Evolutionary conservation across 2,329 filamentous ascomycete species (phyloP), one percentile per base, ranked within the genome.

Genomic region (Fusarium sp.): DNA sequence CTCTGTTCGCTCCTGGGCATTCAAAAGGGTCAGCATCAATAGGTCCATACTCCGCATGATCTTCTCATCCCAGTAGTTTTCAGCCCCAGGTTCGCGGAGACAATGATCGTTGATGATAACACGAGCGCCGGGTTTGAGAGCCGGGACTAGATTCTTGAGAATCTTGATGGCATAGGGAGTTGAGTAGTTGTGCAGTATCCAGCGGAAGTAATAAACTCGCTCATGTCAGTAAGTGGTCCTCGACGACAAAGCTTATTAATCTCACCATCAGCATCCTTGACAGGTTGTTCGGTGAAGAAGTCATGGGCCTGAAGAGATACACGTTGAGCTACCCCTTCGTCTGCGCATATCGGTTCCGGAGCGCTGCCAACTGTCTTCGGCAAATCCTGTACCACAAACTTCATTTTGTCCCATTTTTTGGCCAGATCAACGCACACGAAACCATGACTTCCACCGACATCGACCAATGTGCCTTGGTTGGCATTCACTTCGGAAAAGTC

Each of bases 181-280:
- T 0, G 86, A 84, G 79, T 88, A 88, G 77, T 90, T 88, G 74
- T 91, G 87, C 10, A 91, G 76, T 65, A 90, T 88, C 82, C 84
- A 85, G 47, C 86, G 84, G 76, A 89, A 84, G 69, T 86, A 82
- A 77, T 89, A 90, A 20, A 89, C 80, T 83, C 26, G 15, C 37
- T 26, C 12, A 18, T 16, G 66, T 76, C 21, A 74, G 68, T 41
- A 54, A 31, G 15, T 6, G 16, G 7, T 21, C 23, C 12, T n/a
- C 24, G 16, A 33, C 6, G 10, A 37, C 33, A 12, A 41, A 41
- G 21, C 11, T 8, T 46, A 28, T 16, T 6, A 12, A 39, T 61
- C 79, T 59, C 69, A 84, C 83, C 83, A 69, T 89, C 87, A 2
- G 86, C 88, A 6, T 74, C 82, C 47, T 83, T 78, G 16, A 86